Percentiles rank a stretch among this genome's conserved stretches.
phyloP scores from a whole-genome alignment of 1,139 yeast genomes.

The Candida albicans region DNA sequence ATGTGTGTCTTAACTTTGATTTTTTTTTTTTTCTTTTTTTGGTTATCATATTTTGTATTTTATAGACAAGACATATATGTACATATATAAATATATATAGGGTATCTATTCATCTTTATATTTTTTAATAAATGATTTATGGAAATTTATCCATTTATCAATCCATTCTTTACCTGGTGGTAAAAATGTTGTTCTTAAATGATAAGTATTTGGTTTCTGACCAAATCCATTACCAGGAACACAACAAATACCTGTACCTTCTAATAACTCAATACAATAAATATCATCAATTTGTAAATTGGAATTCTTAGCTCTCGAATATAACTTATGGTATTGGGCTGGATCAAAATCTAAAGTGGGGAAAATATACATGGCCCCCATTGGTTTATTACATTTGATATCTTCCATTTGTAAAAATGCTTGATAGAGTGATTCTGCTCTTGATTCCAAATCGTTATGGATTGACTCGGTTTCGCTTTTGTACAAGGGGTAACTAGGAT shows the following conservation, averaged over 20 bases:
- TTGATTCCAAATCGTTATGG: conserved; percentile 57
- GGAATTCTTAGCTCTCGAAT: conserved; percentile 54
- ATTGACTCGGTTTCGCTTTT: conserved; percentile 60
- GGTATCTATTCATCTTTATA: conserved; percentile 28
- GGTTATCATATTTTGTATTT: not conserved
- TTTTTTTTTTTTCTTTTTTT: not conserved
- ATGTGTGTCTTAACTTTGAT: not conserved
- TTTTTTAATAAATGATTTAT: conserved; percentile 61
- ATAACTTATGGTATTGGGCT: conserved; percentile 48
- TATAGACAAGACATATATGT: not conserved
- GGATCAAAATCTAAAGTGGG: conserved; percentile 69
- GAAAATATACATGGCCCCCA: conserved; percentile 97
- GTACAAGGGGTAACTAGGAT: conserved; percentile 70
- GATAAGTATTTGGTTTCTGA: conserved; percentile 84
- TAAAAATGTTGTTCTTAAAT: conserved; percentile 91
- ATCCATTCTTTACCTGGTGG: conserved; percentile 96
- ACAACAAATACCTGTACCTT: conserved; percentile 92
- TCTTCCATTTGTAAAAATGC: conserved; percentile 81
- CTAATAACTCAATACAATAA: conserved; percentile 80
- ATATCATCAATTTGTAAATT: conserved; percentile 75
- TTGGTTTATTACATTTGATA: conserved; percentile 79
- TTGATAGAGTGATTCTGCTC: conserved; percentile 64
- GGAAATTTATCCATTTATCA: conserved; percentile 72
- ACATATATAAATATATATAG: not conserved
- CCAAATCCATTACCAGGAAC: conserved; percentile 98